These are phyloP conservation scores for Calendula officinalis DNA, from an alignment of 129 eudicot species.

Conservation along the genomic window DNA sequence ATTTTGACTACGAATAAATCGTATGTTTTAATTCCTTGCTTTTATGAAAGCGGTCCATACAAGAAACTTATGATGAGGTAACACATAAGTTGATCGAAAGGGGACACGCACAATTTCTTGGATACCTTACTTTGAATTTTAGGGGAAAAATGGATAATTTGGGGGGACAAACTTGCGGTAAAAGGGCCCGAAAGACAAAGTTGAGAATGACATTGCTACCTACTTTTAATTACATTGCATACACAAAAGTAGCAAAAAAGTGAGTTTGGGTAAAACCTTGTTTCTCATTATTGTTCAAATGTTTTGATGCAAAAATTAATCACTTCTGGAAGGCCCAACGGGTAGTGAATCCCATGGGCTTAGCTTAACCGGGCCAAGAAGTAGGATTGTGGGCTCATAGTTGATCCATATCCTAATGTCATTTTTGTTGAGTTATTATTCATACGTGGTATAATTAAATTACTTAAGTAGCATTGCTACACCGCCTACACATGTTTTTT, in stretches of 20 bases:
- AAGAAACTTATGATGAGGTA: slow-evolving; percentile 23
- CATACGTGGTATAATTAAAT: no score
- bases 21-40: background rate
- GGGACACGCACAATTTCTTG: slow-evolving; percentile 26
- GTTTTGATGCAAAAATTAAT: background rate
- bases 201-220: slow-evolving; percentile 29
- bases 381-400: no score
- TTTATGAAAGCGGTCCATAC: slow-evolving; percentile 1
- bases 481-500: no score
- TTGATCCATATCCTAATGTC: no score
- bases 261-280: slow-evolving; percentile 4
- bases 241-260: slow-evolving; percentile 22
- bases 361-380: no score
- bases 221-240: slow-evolving; percentile 22
- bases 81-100: slow-evolving; percentile 19
- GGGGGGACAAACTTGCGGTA: slow-evolving; percentile 34
- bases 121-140: slow-evolving; percentile 33
- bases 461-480: no score
- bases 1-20: background rate
- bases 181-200: slow-evolving; percentile 25
- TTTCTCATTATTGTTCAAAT: background rate
- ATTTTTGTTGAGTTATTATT: no score
- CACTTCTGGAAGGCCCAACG: no score
- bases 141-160: slow-evolving; percentile 18
- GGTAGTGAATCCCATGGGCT: no score